Evolutionary conservation across 352 stramenopile genomes (phyloP).

Genomic region (Peronospora belbahrii): DNA sequence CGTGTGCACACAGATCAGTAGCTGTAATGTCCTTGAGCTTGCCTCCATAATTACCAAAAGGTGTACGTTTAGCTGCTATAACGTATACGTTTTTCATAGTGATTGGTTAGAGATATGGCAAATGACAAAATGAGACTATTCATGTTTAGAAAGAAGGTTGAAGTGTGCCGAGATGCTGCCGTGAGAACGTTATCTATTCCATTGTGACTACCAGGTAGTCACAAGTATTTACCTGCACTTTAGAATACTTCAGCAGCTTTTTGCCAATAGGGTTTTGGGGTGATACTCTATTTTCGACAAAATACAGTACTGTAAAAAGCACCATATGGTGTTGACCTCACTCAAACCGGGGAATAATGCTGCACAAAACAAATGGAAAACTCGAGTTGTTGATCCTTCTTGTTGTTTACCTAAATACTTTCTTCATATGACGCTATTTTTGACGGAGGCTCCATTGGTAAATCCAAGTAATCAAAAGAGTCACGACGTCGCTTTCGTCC

Average conservation of each 20-base stretch:
- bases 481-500: constrained; percentile 63
- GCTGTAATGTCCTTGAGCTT: constrained; percentile 89
- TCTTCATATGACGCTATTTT: constrained; percentile 79
- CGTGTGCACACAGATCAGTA: constrained; percentile 86
- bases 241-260: too few species aligned
- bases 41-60: constrained; percentile 92
- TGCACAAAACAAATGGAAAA: not conserved
- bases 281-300: too few species aligned
- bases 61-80: constrained; percentile 93
- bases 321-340: too few species aligned
- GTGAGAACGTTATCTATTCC: constrained; percentile 12
- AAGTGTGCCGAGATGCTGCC: constrained; percentile 14
- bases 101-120: not conserved
- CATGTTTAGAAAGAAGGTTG: too few species aligned
- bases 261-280: too few species aligned
- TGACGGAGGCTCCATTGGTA: constrained; percentile 39
- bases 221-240: not conserved
- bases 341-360: too few species aligned
- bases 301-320: too few species aligned
- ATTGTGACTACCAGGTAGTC: not conserved
- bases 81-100: constrained; percentile 88
- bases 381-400: constrained; percentile 26
- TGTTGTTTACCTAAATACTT: constrained; percentile 70
- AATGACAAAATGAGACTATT: constrained; percentile 13
- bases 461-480: constrained; percentile 71